Conservation (phyloP, 2,329 filamentous ascomycete genomes). For the Elsinoe perseae region DNA sequence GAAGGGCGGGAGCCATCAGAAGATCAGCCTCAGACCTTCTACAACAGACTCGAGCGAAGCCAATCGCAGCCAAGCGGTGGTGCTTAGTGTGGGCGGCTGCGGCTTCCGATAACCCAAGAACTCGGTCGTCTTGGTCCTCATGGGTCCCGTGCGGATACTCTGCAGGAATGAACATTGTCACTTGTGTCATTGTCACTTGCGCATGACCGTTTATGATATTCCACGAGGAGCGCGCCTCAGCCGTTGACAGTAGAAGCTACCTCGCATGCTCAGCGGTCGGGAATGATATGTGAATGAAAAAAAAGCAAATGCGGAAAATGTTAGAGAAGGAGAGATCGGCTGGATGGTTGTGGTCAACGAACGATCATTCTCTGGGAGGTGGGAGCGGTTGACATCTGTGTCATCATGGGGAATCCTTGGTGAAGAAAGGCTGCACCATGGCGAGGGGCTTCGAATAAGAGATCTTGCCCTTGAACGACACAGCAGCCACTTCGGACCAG, state of each 20-base stretch:
- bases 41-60: neutral
- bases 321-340: neutral
- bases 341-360: neutral
- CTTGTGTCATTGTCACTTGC: constrained; percentile 11
- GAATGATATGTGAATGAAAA: neutral
- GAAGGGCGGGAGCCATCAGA: constrained; percentile 2
- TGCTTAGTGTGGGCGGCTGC: neutral
- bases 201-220: constrained; percentile 8
- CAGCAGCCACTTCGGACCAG: neutral
- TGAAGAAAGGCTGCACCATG: neutral
- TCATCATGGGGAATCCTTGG: neutral
- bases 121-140: neutral
- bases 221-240: neutral
- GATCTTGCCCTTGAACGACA: neutral
- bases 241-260: neutral
- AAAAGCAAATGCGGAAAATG: neutral
- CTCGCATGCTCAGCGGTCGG: neutral
- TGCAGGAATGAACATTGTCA: neutral
- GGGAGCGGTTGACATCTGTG: neutral
- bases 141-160: neutral
- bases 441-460: neutral
- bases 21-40: neutral
- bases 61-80: neutral
- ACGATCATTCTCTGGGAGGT: neutral
- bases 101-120: constrained; percentile 8